Conservation (phyloP, 1,139 yeast species). For the Candida neerlandica region DNA sequence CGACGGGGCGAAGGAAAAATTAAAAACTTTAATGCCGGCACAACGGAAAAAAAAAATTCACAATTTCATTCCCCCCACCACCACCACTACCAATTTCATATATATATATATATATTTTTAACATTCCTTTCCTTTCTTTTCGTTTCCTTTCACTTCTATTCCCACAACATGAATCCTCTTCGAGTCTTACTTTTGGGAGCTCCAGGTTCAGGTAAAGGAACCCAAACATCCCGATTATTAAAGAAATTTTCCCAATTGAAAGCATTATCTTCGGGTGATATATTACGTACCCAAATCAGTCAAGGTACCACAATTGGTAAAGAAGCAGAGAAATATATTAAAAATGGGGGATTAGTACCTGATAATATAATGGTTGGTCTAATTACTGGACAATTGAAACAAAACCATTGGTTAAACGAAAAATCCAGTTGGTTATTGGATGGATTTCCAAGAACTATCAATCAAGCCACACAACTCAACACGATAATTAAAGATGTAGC, state of each 20-base stretch:
- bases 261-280: constrained; percentile 81
- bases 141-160: background rate
- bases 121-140: background rate
- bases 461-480: constrained; percentile 69
- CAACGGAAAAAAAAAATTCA: constrained; percentile 3
- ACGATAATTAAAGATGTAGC: constrained; percentile 43
- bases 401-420: constrained; percentile 47
- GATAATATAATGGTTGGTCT: constrained; percentile 67
- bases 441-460: constrained; percentile 84
- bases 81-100: too few relatives aligned
- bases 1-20: background rate
- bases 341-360: constrained; percentile 70
- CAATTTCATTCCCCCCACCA: background rate
- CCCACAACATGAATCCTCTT: constrained; percentile 44
- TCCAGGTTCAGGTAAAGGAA: constrained; percentile 95
- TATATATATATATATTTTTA: too few relatives aligned
- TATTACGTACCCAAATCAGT: constrained; percentile 69
- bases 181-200: constrained; percentile 81
- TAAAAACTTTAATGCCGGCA: background rate
- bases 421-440: constrained; percentile 73
- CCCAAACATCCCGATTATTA: constrained; percentile 70
- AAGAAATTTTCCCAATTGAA: constrained; percentile 51
- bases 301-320: constrained; percentile 57
- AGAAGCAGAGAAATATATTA: constrained; percentile 58
- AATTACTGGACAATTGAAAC: constrained; percentile 51